Percentiles rank a stretch among this genome's conserved stretches.
These are phyloP conservation scores for Selaginella moellendorffii DNA, from an alignment of 75 land plant genomes.

Conservation along the genomic window DNA sequence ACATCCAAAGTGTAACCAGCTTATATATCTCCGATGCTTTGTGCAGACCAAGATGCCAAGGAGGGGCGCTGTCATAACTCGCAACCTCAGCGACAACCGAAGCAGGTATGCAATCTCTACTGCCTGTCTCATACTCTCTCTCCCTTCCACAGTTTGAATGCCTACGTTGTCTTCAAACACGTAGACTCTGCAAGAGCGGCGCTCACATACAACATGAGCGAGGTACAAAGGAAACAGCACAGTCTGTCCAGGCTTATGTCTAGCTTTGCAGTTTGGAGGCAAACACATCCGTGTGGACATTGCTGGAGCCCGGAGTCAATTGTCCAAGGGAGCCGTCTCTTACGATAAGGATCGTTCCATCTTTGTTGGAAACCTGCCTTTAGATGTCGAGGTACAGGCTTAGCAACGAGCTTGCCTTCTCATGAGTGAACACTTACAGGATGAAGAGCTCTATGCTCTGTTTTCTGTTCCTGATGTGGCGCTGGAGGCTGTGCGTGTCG, in stretches of 20 bases:
- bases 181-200: constrained; percentile 61
- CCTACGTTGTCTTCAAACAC: constrained; percentile 77
- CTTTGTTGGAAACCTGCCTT: constrained; percentile 96
- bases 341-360: constrained; percentile 74
- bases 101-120: constrained; percentile 40
- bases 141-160: constrained; percentile 55
- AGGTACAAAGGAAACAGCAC: constrained; percentile 33
- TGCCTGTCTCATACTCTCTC: neutral
- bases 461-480: constrained; percentile 36
- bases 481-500: constrained; percentile 78
- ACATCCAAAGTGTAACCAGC: neutral
- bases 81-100: constrained; percentile 54
- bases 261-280: constrained; percentile 49
- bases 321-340: constrained; percentile 23
- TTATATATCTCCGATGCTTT: constrained; percentile 4
- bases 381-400: constrained; percentile 72
- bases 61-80: constrained; percentile 54
- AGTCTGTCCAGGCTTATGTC: neutral
- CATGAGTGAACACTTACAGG: constrained; percentile 32
- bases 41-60: constrained; percentile 72
- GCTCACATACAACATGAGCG: constrained; percentile 67
- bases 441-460: constrained; percentile 79
- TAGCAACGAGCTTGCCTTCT: neutral
- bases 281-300: constrained; percentile 91
- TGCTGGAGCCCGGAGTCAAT: constrained; percentile 52